Evolutionary conservation across 805 yeast genomes (phyloP).

Genomic region (Scheffersomyces coipomensis): DNA sequence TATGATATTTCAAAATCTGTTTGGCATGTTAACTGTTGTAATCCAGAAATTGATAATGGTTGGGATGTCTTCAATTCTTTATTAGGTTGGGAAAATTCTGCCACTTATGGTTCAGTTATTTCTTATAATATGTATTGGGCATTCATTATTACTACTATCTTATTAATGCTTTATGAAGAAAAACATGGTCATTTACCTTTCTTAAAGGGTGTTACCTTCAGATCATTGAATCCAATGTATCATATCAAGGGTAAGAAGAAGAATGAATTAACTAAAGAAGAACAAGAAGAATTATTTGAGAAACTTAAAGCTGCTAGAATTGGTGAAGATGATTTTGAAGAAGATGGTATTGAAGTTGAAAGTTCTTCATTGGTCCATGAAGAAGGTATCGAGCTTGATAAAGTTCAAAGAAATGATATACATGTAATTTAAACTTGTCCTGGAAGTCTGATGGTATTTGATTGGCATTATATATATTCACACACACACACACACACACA

Average conservation of each 20-base stretch:
- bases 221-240: constrained; percentile 34
- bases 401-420: too few relatives aligned
- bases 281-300: constrained; percentile 52
- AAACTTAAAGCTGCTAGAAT: constrained; percentile 15
- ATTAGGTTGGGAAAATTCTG: constrained; percentile 94
- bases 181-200: constrained; percentile 75
- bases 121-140: constrained; percentile 88
- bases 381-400: not conserved
- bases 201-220: constrained; percentile 35
- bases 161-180: constrained; percentile 74
- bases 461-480: too few relatives aligned
- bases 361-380: not conserved
- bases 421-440: too few relatives aligned
- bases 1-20: constrained; percentile 76
- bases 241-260: constrained; percentile 33
- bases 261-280: constrained; percentile 49
- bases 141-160: constrained; percentile 50
- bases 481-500: too few relatives aligned
- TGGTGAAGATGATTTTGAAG: constrained; percentile 3
- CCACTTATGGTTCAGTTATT: constrained; percentile 84
- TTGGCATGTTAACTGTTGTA: constrained; percentile 96
- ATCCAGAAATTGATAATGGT: constrained; percentile 84
- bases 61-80: constrained; percentile 94
- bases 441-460: too few relatives aligned
- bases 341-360: not conserved